Conservation (phyloP, 75 land plant species). For the Cunninghamia lanceolata region DNA sequence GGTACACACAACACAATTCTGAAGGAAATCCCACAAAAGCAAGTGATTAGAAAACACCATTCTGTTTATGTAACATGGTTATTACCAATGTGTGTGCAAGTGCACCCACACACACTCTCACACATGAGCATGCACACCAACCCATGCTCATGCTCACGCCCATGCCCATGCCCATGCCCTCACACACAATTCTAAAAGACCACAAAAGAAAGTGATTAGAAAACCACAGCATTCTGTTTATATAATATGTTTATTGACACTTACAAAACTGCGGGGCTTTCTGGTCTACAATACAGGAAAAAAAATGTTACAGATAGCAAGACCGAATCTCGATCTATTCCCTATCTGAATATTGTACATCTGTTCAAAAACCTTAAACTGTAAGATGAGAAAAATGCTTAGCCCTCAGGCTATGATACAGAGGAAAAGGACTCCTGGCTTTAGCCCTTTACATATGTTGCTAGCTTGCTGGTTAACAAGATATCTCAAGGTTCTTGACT, state of each 20-base stretch:
- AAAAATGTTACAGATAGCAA: not conserved
- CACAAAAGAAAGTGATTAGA: not conserved
- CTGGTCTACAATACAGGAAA: not conserved
- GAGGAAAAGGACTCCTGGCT: not conserved
- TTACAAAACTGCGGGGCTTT: slow-evolving; percentile 1
- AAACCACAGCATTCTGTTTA: not conserved
- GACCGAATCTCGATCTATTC: not conserved
- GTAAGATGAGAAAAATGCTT: not conserved
- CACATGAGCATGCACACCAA: no score
- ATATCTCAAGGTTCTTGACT: slow-evolving; percentile 69
- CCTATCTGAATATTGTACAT: not conserved
- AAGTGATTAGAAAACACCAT: no score
- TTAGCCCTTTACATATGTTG: slow-evolving; percentile 1
- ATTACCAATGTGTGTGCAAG: no score
- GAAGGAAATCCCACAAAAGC: no score
- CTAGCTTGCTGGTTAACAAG: slow-evolving; percentile 7
- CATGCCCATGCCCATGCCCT: no score
- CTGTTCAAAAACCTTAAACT: not conserved
- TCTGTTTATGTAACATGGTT: no score
- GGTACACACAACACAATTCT: no score
- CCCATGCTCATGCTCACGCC: no score
- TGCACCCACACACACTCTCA: no score
- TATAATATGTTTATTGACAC: not conserved
- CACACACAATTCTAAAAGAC: not conserved
- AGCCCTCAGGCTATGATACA: slow-evolving; percentile 5